Base-by-base conservation (phyloP, 345 rosid genomes). In the Jatropha curcas region DNA sequence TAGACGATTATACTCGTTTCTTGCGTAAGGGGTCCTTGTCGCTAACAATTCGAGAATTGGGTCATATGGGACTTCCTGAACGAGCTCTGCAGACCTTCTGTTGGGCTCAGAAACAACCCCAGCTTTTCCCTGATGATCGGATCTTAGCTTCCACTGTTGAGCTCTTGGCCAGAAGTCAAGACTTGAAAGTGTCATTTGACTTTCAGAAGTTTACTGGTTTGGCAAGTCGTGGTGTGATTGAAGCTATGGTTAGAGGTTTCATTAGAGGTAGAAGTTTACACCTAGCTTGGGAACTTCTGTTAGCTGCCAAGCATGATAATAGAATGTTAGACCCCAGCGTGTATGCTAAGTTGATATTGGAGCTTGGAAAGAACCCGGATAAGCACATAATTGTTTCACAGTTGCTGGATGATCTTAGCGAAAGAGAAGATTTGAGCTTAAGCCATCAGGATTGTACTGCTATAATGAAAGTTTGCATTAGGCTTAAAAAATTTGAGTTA, bases 71-170 rank as follows among this genome's bases (percentile, higher is more conserved):
- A 70, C 77, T 92, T 39, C 96, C 97, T 39, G 86, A 82, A 43
- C 76, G 93, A 84, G 96, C 98, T 74, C 71, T 92, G 62, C 96
- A 94, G 76, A 87, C 95, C 8, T 87, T 87, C 79, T 89, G 89
- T 27, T 94, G 98, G 98, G 92, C 91, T 7, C 88, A 88, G 78
- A 87, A 84, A 64, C 91, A 86, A 63, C 75, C 89, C 35, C 90
- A 79, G 35, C 80, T 94, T 7, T 86, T 74, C 34, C 98, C 91
- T 0, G 98, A 92, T 80, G 87, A 94, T 65, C 69, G 80, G 69
- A 79, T 90, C 51, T 82, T 94, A 46, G 90, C 85, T 22, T 89
- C 96, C 0, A 85, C 91, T 3, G 80, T 92, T 4, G 94, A 92
- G 83, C 92, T 94, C 22, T 71, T 94, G 59, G 91, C 97, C 0